Percentiles rank a stretch among this genome's conserved stretches.
phyloP scores from a whole-genome alignment of 345 rosid genomes.

The Syzygium grande region DNA sequence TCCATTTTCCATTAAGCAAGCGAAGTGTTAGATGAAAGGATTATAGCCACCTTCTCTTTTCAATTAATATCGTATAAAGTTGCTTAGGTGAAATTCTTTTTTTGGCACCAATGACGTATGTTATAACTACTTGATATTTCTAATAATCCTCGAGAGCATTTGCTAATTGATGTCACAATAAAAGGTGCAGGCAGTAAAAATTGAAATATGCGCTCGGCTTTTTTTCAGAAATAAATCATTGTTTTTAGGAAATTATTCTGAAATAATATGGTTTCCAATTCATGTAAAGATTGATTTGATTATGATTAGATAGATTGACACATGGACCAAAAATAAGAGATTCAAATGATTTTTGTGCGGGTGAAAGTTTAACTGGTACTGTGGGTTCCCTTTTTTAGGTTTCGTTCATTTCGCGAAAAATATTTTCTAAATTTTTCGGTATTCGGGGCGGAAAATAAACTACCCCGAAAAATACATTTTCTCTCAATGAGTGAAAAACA shows the following conservation, averaged over 20 bases:
- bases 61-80: background rate
- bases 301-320: background rate
- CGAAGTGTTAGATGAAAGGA: background rate
- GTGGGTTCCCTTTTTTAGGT: background rate
- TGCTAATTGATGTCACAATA: background rate
- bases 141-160: background rate
- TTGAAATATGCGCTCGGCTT: background rate
- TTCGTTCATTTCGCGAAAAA: no score
- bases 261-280: background rate
- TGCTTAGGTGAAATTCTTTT: background rate
- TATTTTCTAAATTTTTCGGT: no score
- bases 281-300: background rate
- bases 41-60: background rate
- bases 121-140: background rate
- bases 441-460: no score
- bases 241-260: background rate
- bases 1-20: no score
- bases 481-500: no score
- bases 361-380: background rate
- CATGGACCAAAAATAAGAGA: background rate
- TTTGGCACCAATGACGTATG: background rate
- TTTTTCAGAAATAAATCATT: background rate
- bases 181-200: background rate
- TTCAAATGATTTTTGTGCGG: rapidly evolving
- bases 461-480: no score